Evolutionary conservation across 2,329 filamentous ascomycete genomes (phyloP), one percentile per base, ranked within the genome.

Genomic region (Beauveria medogensis): DNA sequence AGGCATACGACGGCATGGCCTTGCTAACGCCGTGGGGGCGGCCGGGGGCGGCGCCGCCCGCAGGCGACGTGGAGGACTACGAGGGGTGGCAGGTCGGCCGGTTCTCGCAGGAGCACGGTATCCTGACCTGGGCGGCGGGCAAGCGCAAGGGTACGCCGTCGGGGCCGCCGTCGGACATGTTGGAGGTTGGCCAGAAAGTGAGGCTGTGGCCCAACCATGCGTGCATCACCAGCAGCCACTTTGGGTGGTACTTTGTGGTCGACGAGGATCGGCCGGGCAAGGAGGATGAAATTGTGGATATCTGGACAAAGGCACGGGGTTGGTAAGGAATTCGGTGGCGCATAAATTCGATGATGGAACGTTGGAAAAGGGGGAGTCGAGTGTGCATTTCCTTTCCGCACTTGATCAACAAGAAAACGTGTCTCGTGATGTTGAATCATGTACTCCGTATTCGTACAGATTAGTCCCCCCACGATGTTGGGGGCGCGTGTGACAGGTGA

Each of bases 161-260:
- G 12, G 37, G 48, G 8, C n/a, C 47, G 10, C 63, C 66, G 18
- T 56, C 61, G 52, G 64, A 69, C 14, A 74, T 77, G 44, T 79
- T 78, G 0, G 71, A 76, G 12, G 76, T 90, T 37, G 89, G 90
- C 0, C 82, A 91, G 68, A 84, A 84, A 67, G 73, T 92, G 28
- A 78, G 84, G 61, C 75, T 93, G 8, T 92, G 87, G 85, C 89
- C 90, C 0, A 93, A 93, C 67, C 90, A 94, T 74, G 85, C 89
- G 41, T 94, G 90, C 70, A 87, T 93, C 66, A 83, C 89, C 1
- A 86, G 88, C 0, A 86, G 85, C 0, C 82, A 83, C 30, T 90
- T 87, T 73, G 84, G 81, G 2, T 90, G 84, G 80, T 94, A 91
- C 73, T 75, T 91, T 22, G 76, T 93, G 40, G 84, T 92, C 2